Conservation (phyloP, 2,329 filamentous ascomycete species). For the Penicillium sp. region DNA sequence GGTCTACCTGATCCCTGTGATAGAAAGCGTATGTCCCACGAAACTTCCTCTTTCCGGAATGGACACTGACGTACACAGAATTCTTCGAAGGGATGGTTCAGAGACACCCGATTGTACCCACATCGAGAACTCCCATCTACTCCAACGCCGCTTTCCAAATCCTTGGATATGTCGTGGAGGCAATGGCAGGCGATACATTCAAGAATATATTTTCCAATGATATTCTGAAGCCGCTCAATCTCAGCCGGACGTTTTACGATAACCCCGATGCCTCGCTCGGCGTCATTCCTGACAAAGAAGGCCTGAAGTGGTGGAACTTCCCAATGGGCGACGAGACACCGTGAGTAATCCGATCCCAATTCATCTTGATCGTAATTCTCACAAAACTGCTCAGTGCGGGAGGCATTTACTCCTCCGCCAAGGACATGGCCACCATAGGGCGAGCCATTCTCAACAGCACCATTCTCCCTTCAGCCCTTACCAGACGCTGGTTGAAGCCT, state of each 20-base stretch:
- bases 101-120: constrained; percentile 31
- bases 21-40: constrained; percentile 6
- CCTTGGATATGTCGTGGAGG: constrained; percentile 40
- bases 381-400: constrained; percentile 31
- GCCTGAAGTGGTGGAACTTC: constrained; percentile 34
- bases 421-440: constrained; percentile 37
- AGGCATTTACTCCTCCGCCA: constrained; percentile 46
- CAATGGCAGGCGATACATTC: constrained; percentile 39
- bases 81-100: constrained; percentile 35
- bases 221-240: constrained; percentile 39
- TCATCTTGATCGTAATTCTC: not conserved
- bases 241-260: constrained; percentile 36
- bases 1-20: constrained; percentile 6
- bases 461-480: not conserved
- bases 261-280: constrained; percentile 15
- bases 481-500: constrained; percentile 5
- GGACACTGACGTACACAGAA: constrained; percentile 18
- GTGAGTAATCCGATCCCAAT: constrained; percentile 26
- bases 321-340: constrained; percentile 42
- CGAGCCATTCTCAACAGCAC: constrained; percentile 6
- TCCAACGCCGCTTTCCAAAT: constrained; percentile 39
- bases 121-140: constrained; percentile 34
- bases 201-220: constrained; percentile 34
- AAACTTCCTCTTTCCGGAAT: too few relatives aligned
- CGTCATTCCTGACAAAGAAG: constrained; percentile 36